Evolutionary conservation across 1,284 basidiomycete genomes (phyloP).

Genomic region (Trichosporon inkin): DNA sequence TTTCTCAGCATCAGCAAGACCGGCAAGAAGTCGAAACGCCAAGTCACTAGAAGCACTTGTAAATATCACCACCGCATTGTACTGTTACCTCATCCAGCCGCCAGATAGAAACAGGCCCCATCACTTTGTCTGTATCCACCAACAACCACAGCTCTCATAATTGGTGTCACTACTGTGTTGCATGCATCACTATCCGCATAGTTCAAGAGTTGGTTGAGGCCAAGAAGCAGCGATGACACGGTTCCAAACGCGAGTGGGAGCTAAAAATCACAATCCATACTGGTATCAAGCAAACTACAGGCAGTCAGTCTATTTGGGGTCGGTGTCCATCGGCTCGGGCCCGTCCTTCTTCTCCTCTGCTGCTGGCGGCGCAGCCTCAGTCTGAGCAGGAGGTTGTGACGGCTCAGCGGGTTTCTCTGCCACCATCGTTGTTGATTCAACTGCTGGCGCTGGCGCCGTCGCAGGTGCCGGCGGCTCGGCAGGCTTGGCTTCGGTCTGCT

Average conservation of each 20-base stretch:
- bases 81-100: background rate
- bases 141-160: background rate
- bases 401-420: background rate
- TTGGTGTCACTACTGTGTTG: background rate
- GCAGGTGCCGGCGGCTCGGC: background rate
- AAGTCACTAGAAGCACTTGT: background rate
- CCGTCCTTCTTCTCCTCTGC: conserved; percentile 1
- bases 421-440: background rate
- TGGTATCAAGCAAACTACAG: conserved; percentile 5
- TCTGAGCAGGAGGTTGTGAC: background rate
- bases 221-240: background rate
- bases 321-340: background rate
- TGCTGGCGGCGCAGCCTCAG: background rate
- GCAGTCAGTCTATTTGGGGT: conserved; percentile 5
- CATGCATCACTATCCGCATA: conserved; percentile 7
- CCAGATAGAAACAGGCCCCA: background rate
- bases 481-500: background rate
- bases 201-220: background rate
- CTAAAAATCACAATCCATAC: conserved; percentile 6
- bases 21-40: too few species aligned
- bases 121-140: background rate
- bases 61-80: background rate
- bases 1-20: too few species aligned
- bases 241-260: background rate
- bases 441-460: background rate